phyloP scores from a whole-genome alignment of 768 basidiomycete species.

The Butyriboletus loyo region DNA sequence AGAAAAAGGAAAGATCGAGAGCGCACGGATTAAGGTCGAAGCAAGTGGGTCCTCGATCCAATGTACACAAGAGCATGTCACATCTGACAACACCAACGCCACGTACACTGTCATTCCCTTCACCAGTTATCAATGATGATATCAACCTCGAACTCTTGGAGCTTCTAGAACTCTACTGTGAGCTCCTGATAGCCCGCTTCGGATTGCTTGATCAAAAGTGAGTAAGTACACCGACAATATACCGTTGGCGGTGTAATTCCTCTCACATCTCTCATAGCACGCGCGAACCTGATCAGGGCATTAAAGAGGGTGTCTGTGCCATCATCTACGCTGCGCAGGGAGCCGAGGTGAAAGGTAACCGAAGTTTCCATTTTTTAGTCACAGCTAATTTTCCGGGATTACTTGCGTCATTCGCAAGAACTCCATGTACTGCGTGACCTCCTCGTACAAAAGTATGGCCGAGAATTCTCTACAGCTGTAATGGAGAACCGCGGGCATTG shows the following conservation, averaged over 20 bases:
- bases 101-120: constrained; percentile 7
- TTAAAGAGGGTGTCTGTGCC: constrained; percentile 81
- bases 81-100: constrained; percentile 16
- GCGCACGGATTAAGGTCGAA: constrained; percentile 82
- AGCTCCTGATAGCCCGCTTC: constrained; percentile 90
- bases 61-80: not conserved
- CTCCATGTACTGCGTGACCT: constrained; percentile 89
- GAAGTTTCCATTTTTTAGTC: not conserved
- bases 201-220: constrained; percentile 88
- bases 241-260: constrained; percentile 5
- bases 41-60: constrained; percentile 50
- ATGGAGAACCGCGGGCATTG: constrained; percentile 81
- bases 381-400: constrained; percentile 1
- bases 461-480: constrained; percentile 81
- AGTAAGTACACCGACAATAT: constrained; percentile 22
- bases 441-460: constrained; percentile 93
- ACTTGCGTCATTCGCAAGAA: constrained; percentile 44
- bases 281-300: constrained; percentile 83
- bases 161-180: constrained; percentile 90
- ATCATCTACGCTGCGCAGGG: constrained; percentile 90
- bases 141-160: constrained; percentile 86
- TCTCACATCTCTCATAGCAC: constrained; percentile 40
- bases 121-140: constrained; percentile 77
- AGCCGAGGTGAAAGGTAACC: constrained; percentile 81
- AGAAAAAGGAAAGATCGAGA: constrained; percentile 79